Conservation (phyloP, 352 stramenopile species). For the Globisporangium viniferum region DNA sequence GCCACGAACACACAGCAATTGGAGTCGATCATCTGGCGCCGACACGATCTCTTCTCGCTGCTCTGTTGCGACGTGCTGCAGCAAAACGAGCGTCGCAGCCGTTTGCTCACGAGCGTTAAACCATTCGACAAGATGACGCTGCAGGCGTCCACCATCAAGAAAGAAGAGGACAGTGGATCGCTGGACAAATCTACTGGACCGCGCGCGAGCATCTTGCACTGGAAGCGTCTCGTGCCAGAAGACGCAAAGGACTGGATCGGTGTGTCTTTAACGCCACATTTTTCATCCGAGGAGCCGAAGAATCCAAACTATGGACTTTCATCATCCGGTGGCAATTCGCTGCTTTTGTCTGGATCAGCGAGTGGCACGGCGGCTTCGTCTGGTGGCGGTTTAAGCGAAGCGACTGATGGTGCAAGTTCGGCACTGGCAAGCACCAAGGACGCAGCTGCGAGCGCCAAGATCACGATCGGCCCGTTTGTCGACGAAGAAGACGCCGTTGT, state of each 20-base stretch:
- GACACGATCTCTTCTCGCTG: conserved; percentile 56
- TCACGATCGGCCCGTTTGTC: conserved; percentile 78
- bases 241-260: conserved; percentile 69
- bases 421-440: background rate
- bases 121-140: conserved; percentile 49
- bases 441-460: conserved; percentile 25
- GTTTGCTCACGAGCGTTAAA: conserved; percentile 47
- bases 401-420: background rate
- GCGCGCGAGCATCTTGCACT: conserved; percentile 45
- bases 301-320: conserved; percentile 51
- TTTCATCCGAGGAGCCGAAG: conserved; percentile 54
- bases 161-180: background rate
- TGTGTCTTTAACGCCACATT: conserved; percentile 32
- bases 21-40: conserved; percentile 18
- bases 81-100: conserved; percentile 64
- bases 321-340: conserved; percentile 7
- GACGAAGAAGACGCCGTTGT: conserved; percentile 84
- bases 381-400: background rate
- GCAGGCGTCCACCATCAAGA: background rate
- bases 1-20: conserved; percentile 9
- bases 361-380: background rate
- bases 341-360: background rate
- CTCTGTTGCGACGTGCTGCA: conserved; percentile 60
- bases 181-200: background rate
- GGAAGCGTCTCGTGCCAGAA: conserved; percentile 67